phyloP scores from a whole-genome alignment of 2,329 filamentous ascomycete species.

The Aspergillus aculeatus region DNA sequence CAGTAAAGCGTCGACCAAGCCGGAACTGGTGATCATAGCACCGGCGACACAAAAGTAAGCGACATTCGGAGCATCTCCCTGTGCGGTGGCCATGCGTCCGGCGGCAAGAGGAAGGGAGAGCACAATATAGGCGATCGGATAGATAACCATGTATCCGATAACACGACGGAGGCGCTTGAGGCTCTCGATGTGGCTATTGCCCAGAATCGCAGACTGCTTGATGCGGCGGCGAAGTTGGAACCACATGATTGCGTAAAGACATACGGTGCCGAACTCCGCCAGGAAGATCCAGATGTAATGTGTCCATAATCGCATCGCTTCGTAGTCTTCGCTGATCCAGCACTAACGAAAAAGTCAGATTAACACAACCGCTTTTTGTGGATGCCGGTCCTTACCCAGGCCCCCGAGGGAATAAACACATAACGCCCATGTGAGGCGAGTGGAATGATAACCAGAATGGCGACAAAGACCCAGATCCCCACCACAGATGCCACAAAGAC shows the following conservation, averaged over 20 bases:
- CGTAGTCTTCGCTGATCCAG: constrained; percentile 43
- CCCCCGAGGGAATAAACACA: constrained; percentile 51
- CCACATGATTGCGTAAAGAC: constrained; percentile 51
- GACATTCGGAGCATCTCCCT: constrained; percentile 32
- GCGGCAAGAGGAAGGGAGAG: constrained; percentile 63
- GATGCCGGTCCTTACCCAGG: constrained; percentile 39
- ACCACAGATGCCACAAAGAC: constrained; percentile 47
- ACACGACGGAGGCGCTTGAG: constrained; percentile 43
- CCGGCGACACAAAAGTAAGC: constrained; percentile 54
- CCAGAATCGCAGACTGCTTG: constrained; percentile 36
- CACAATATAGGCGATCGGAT: constrained; percentile 56
- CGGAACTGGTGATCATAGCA: constrained; percentile 58
- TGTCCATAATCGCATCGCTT: constrained; percentile 49
- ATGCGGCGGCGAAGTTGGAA: constrained; percentile 50
- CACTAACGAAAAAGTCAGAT: constrained; percentile 14
- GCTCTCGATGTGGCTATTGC: constrained; percentile 37
- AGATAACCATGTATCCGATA: constrained; percentile 49
- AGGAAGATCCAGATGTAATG: constrained; percentile 58
- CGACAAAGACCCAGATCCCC: constrained; percentile 47
- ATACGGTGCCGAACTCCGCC: constrained; percentile 52
- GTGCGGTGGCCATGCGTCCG: constrained; percentile 44
- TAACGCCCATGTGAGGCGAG: constrained; percentile 42
- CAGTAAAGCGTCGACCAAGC: constrained; percentile 58
- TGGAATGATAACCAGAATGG: constrained; percentile 49
- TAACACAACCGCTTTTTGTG: neutral